These are phyloP conservation scores for Symbiodinium natans DNA, from an alignment of 73 alveolate genomes.

Conservation along the genomic window DNA sequence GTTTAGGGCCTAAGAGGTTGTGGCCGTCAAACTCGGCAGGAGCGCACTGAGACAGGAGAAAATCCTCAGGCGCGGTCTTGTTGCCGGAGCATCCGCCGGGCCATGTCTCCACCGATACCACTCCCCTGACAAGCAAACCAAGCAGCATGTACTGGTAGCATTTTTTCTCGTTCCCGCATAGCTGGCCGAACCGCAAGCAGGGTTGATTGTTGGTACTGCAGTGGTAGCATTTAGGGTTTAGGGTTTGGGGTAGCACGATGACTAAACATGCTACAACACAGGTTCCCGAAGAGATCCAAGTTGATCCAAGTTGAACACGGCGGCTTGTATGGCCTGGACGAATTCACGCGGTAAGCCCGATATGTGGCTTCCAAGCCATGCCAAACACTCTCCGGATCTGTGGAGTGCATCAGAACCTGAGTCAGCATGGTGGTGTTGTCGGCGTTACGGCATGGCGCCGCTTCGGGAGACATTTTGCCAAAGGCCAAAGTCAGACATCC, in stretches of 20 bases:
- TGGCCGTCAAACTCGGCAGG: neutral
- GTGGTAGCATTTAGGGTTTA: no score
- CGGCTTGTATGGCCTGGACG: neutral
- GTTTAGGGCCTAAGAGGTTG: no score
- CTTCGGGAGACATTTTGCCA: neutral
- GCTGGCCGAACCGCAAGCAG: neutral
- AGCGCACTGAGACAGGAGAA: neutral
- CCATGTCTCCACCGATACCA: neutral
- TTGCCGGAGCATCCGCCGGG: neutral
- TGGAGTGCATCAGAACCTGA: slow-evolving; percentile 44
- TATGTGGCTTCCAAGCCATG: neutral
- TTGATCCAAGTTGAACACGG: no score
- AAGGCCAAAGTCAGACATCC: neutral
- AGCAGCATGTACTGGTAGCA: neutral
- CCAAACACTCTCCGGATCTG: slow-evolving; percentile 34
- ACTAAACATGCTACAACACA: no score
- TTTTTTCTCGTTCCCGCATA: neutral
- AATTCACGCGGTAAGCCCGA: neutral
- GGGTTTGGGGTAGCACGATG: no score
- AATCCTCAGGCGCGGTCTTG: neutral
- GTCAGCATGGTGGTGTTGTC: neutral
- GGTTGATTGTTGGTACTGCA: neutral
- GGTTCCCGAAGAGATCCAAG: no score
- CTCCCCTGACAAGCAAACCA: neutral
- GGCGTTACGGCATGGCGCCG: neutral